Conservation (phyloP, 768 basidiomycete genomes). For the Tricholomella constricta region DNA sequence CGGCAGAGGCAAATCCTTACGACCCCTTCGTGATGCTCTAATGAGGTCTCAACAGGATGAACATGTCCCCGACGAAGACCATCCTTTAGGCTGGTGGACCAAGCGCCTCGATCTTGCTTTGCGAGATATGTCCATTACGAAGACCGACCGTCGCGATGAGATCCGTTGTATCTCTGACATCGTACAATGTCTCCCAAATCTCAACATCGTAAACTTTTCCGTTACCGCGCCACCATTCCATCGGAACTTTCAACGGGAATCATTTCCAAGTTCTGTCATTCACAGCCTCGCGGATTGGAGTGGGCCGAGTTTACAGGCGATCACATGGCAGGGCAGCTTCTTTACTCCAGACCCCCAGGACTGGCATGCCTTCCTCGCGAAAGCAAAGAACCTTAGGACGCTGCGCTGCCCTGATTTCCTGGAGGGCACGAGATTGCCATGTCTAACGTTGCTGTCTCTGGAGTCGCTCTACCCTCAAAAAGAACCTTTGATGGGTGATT, state of each 20-base stretch:
- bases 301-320: constrained; percentile 10
- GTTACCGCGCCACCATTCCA: background rate
- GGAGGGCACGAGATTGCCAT: background rate
- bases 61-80: background rate
- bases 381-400: constrained; percentile 6
- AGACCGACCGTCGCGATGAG: background rate
- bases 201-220: constrained; percentile 13
- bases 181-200: constrained; percentile 19
- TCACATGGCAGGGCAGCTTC: constrained; percentile 4
- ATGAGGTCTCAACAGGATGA: background rate
- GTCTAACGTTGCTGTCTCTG: background rate
- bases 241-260: background rate
- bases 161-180: constrained; percentile 7
- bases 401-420: constrained; percentile 3
- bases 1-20: constrained; percentile 10
- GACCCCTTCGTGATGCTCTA: constrained; percentile 14
- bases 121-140: constrained; percentile 8
- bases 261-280: constrained; percentile 2
- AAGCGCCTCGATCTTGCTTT: constrained; percentile 22
- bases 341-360: background rate
- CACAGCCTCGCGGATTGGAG: constrained; percentile 5
- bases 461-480: background rate
- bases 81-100: constrained; percentile 13
- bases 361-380: constrained; percentile 15
- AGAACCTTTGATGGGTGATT: background rate